Evolutionary conservation across 1,284 basidiomycete genomes (phyloP).

Genomic region (Cryptococcus maquisensis): DNA sequence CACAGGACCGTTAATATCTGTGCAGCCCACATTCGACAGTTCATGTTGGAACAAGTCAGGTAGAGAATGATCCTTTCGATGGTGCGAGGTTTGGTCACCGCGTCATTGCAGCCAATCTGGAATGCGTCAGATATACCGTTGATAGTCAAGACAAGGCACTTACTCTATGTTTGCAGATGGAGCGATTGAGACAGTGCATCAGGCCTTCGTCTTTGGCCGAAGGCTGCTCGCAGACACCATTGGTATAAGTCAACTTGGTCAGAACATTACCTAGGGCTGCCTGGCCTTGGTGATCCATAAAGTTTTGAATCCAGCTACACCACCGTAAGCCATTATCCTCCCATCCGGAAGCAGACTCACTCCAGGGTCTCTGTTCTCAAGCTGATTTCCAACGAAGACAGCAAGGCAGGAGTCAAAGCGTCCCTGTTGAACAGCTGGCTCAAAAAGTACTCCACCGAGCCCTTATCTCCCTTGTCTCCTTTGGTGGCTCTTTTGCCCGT

Average conservation of each 20-base stretch:
- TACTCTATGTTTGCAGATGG: background rate
- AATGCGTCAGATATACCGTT: slow-evolving; percentile 62
- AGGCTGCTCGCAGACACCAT: background rate
- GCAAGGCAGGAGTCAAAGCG: slow-evolving; percentile 32
- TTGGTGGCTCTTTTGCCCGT: slow-evolving; percentile 35
- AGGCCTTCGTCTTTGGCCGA: background rate
- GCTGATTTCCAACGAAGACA: slow-evolving; percentile 34
- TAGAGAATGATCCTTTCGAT: slow-evolving; percentile 79
- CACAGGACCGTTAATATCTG: slow-evolving; percentile 62
- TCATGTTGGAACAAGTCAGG: slow-evolving; percentile 75
- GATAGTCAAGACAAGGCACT: slow-evolving; percentile 70
- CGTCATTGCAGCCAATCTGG: slow-evolving; percentile 71
- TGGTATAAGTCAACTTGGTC: slow-evolving; percentile 31
- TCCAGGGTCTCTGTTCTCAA: slow-evolving; percentile 74
- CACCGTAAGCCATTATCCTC: slow-evolving; percentile 1
- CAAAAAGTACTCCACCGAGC: slow-evolving; percentile 65
- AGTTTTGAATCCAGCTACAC: slow-evolving; percentile 73
- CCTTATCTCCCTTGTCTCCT: slow-evolving; percentile 50
- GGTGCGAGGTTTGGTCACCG: slow-evolving; percentile 69
- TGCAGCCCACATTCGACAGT: slow-evolving; percentile 72
- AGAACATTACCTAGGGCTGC: slow-evolving; percentile 80
- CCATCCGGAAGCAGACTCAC: slow-evolving; percentile 51
- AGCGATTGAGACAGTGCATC: background rate
- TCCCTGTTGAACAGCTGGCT: slow-evolving; percentile 33
- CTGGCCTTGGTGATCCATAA: slow-evolving; percentile 72